These are phyloP conservation scores for Tarenaya hassleriana DNA, from an alignment of 345 rosid genomes.

Conservation along the genomic window DNA sequence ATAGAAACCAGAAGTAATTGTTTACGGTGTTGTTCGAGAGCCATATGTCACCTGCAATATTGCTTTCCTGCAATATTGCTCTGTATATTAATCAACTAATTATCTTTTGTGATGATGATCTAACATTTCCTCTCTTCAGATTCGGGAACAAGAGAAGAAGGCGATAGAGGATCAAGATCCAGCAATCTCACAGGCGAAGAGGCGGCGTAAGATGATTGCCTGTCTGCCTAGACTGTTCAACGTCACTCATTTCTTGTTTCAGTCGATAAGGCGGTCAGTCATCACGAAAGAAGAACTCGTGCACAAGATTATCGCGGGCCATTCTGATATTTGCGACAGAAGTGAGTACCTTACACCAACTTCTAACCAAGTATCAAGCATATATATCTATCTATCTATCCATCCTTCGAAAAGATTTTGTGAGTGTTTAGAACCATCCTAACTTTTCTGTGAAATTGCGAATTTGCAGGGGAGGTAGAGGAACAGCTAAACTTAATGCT, in stretches of 20 bases:
- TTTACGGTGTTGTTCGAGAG: too few species aligned
- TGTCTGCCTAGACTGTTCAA: slow-evolving; percentile 75
- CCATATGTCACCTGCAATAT: too few species aligned
- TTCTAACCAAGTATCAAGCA: too few species aligned
- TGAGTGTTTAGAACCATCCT: slow-evolving; percentile 3
- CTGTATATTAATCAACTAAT: background rate
- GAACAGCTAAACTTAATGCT: slow-evolving; percentile 63
- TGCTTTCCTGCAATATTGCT: too few species aligned
- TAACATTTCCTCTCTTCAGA: slow-evolving; percentile 35
- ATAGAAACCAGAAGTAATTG: too few species aligned
- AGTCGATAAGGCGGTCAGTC: slow-evolving; percentile 55
- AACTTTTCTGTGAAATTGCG: background rate
- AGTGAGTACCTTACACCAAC: slow-evolving; percentile 34
- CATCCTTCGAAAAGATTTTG: background rate
- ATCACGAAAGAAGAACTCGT: slow-evolving; percentile 74
- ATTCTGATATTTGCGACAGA: slow-evolving; percentile 60
- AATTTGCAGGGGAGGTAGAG: slow-evolving; percentile 62
- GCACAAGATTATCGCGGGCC: slow-evolving; percentile 51
- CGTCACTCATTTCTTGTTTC: slow-evolving; percentile 56
- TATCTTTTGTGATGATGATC: background rate
- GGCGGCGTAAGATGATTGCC: slow-evolving; percentile 55
- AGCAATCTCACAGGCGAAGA: slow-evolving; percentile 75
- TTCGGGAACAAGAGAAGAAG: slow-evolving; percentile 64
- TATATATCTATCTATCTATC: too few species aligned
- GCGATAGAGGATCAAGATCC: slow-evolving; percentile 63